These are phyloP conservation scores for Thymus quinquecostatus DNA, from an alignment of 257 asterid species.

Conservation along the genomic window DNA sequence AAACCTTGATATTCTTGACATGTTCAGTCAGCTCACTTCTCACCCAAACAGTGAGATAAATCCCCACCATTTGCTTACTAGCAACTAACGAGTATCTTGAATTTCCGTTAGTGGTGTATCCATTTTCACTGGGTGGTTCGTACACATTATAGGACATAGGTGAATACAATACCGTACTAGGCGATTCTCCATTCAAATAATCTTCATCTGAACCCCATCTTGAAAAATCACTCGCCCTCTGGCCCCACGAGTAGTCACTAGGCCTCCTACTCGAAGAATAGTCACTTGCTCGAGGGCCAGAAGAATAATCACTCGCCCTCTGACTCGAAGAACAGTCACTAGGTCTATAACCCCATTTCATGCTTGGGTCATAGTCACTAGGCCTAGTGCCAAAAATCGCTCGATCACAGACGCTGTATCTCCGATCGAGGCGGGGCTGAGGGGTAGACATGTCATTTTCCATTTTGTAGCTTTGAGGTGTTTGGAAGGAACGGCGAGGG, in stretches of 20 bases:
- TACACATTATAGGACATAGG: constrained; percentile 63
- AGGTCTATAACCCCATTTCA: constrained; percentile 67
- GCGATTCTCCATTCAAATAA: constrained; percentile 78
- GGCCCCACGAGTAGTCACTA: constrained; percentile 90
- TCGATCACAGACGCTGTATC: constrained; percentile 88
- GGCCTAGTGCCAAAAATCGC: constrained; percentile 78
- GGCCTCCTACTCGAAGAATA: constrained; percentile 77
- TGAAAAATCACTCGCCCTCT: constrained; percentile 90
- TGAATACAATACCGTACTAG: constrained; percentile 79
- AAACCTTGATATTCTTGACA: constrained; percentile 81
- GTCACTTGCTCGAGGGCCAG: constrained; percentile 68
- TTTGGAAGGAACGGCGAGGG: constrained; percentile 91
- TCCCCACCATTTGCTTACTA: constrained; percentile 98
- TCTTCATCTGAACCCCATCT: constrained; percentile 95
- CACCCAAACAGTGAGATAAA: constrained; percentile 94
- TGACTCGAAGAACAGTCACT: constrained; percentile 80
- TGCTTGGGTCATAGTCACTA: constrained; percentile 64
- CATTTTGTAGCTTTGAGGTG: constrained; percentile 70
- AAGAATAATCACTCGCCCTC: constrained; percentile 64
- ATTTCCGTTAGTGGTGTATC: constrained; percentile 43
- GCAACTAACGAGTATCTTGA: constrained; percentile 81
- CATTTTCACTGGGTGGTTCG: constrained; percentile 55
- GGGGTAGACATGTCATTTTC: constrained; percentile 67
- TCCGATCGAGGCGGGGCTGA: constrained; percentile 79
- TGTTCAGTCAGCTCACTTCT: constrained; percentile 87